phyloP scores from a whole-genome alignment of 2,329 filamentous ascomycete genomes.

The Aspergillus sp. region DNA sequence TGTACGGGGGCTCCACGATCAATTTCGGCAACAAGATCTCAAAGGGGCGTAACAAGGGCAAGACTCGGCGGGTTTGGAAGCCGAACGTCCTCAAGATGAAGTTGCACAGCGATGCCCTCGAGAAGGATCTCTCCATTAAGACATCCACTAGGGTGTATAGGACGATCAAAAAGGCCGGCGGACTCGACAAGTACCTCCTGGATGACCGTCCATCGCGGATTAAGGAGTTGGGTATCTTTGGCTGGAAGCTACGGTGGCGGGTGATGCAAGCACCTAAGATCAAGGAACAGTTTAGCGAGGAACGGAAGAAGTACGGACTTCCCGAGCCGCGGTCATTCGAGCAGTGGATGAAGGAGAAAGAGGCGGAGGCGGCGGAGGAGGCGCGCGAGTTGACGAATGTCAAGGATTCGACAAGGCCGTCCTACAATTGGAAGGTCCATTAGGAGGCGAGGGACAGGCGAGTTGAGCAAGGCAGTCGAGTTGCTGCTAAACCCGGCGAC shows the following conservation, averaged over 20 bases:
- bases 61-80: constrained; percentile 41
- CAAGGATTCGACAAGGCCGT: constrained; percentile 23
- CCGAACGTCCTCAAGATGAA: constrained; percentile 42
- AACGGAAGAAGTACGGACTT: constrained; percentile 59
- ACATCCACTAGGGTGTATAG: constrained; percentile 38
- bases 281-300: constrained; percentile 53
- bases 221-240: constrained; percentile 77
- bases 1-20: constrained; percentile 38
- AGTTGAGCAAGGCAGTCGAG: too few species aligned
- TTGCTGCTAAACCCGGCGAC: too few species aligned
- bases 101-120: constrained; percentile 36
- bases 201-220: constrained; percentile 68
- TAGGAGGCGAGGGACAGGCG: too few species aligned
- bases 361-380: constrained; percentile 29
- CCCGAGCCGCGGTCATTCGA: constrained; percentile 39
- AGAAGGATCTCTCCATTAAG: constrained; percentile 35
- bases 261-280: constrained; percentile 70
- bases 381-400: constrained; percentile 27
- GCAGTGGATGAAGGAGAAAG: constrained; percentile 36
- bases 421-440: constrained; percentile 19
- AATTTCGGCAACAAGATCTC: constrained; percentile 44
- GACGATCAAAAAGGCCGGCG: constrained; percentile 71
- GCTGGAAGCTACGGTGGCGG: constrained; percentile 83
- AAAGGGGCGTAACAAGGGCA: constrained; percentile 39
- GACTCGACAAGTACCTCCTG: constrained; percentile 83